phyloP scores from a whole-genome alignment of 495 filamentous ascomycete species.

The Penicillium antarcticum region DNA sequence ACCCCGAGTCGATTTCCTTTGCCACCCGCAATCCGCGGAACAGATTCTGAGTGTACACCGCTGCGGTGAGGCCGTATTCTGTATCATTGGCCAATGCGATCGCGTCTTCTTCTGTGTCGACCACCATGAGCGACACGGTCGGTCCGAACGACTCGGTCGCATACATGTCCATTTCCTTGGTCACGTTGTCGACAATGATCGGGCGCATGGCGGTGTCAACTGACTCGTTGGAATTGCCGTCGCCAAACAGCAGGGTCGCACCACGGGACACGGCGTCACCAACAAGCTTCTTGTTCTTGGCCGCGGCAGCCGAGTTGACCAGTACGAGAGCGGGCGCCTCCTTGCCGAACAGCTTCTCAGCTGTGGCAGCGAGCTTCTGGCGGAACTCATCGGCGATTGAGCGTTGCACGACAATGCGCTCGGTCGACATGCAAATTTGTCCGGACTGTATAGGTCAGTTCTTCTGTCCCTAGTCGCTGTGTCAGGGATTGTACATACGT shows the following conservation, averaged over 20 bases:
- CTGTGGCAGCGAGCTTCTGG: constrained; percentile 43
- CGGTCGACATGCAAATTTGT: constrained; percentile 91
- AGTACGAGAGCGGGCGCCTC: constrained; percentile 54
- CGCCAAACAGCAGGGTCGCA: constrained; percentile 61
- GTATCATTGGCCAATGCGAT: constrained; percentile 50
- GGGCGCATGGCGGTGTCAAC: constrained; percentile 62
- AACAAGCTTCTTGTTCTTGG: constrained; percentile 66
- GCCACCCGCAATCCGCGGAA: constrained; percentile 47
- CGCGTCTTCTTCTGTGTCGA: constrained; percentile 48
- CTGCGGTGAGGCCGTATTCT: constrained; percentile 47
- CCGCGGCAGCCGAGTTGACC: constrained; percentile 56
- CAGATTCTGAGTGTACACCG: constrained; percentile 48
- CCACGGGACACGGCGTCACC: constrained; percentile 66
- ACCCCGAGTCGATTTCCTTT: constrained; percentile 49
- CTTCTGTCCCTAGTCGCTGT: background rate
- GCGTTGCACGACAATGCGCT: constrained; percentile 80
- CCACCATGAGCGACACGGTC: constrained; percentile 55
- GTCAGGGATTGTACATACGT: constrained; percentile 28
- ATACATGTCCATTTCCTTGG: constrained; percentile 79
- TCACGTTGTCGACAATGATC: constrained; percentile 66
- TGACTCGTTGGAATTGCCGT: constrained; percentile 44
- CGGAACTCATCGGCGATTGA: constrained; percentile 64
- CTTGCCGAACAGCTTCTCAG: constrained; percentile 47
- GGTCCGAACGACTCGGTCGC: constrained; percentile 81
- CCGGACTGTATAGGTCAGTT: constrained; percentile 46